Percentiles rank a stretch among this genome's conserved stretches.
Evolutionary conservation across 2,329 filamentous ascomycete genomes (phyloP).

Genomic region (Beauveria scarabaeidicola): DNA sequence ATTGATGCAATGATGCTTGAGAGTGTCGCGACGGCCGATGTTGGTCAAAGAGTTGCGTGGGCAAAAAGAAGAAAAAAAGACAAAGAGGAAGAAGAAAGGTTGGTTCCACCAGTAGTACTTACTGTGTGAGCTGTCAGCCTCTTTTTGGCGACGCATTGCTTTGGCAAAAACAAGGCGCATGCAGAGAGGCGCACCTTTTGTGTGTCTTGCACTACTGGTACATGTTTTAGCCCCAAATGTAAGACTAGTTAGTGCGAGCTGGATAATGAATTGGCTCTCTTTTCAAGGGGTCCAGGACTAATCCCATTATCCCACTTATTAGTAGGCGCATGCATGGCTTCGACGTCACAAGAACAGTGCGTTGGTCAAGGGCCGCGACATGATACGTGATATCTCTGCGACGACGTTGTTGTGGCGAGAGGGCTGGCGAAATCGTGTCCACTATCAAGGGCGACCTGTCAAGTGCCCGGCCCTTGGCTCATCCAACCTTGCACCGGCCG

Average conservation of each 20-base stretch:
- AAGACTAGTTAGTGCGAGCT: background rate
- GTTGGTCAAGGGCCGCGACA: background rate
- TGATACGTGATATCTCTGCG: background rate
- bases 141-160: background rate
- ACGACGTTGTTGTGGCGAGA: background rate
- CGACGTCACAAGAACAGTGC: background rate
- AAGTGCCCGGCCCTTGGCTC: background rate
- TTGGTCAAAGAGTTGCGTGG: background rate
- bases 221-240: background rate
- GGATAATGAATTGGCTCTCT: background rate
- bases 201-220: background rate
- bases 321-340: background rate
- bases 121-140: background rate
- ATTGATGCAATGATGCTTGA: background rate
- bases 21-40: background rate
- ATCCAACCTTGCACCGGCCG: background rate
- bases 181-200: background rate
- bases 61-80: background rate
- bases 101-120: background rate
- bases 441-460: background rate
- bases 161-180: conserved; percentile 1
- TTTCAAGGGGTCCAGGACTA: background rate
- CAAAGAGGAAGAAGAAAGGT: background rate
- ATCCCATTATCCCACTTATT: background rate
- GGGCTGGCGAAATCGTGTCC: background rate